Evolutionary conservation across 495 filamentous ascomycete genomes (phyloP).

Genomic region (Aspergillus diversus): DNA sequence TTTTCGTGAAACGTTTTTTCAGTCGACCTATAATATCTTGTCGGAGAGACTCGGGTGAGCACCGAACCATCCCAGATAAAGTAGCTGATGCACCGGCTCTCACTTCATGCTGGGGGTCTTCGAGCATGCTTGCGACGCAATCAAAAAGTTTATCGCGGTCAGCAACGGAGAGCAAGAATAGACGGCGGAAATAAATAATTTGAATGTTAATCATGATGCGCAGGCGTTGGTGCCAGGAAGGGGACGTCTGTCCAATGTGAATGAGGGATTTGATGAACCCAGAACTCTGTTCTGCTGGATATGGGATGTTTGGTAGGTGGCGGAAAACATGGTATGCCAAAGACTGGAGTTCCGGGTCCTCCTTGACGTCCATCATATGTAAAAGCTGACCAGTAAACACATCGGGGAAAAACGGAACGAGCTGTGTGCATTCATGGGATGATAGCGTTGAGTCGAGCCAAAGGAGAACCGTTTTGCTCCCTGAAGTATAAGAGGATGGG

Average conservation of each 20-base stretch:
- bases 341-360: slow-evolving; percentile 93
- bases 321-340: slow-evolving; percentile 97
- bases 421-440: slow-evolving; percentile 88
- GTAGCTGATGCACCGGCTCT: slow-evolving; percentile 90
- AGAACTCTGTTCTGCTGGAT: slow-evolving; percentile 80
- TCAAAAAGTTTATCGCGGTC: slow-evolving; percentile 83
- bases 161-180: slow-evolving; percentile 83
- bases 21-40: slow-evolving; percentile 73
- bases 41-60: slow-evolving; percentile 83
- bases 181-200: slow-evolving; percentile 95
- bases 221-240: slow-evolving; percentile 95
- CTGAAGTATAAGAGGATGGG: slow-evolving; percentile 91
- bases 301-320: slow-evolving; percentile 94
- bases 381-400: slow-evolving; percentile 88
- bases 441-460: slow-evolving; percentile 94
- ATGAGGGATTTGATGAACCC: slow-evolving; percentile 85
- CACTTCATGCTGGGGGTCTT: slow-evolving; percentile 91
- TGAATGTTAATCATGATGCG: slow-evolving; percentile 99
- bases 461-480: slow-evolving; percentile 91
- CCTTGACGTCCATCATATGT: slow-evolving; percentile 99
- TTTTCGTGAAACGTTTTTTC: slow-evolving; percentile 76
- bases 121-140: slow-evolving; percentile 90
- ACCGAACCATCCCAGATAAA: slow-evolving; percentile 96
- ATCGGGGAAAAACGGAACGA: slow-evolving; percentile 88
- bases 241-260: slow-evolving; percentile 80